A percentile compares a stretch with the other conserved stretches of the same genome.
These are phyloP conservation scores for Chlorella sp. DNA, from an alignment of 139 green algal species.

Conservation along the genomic window DNA sequence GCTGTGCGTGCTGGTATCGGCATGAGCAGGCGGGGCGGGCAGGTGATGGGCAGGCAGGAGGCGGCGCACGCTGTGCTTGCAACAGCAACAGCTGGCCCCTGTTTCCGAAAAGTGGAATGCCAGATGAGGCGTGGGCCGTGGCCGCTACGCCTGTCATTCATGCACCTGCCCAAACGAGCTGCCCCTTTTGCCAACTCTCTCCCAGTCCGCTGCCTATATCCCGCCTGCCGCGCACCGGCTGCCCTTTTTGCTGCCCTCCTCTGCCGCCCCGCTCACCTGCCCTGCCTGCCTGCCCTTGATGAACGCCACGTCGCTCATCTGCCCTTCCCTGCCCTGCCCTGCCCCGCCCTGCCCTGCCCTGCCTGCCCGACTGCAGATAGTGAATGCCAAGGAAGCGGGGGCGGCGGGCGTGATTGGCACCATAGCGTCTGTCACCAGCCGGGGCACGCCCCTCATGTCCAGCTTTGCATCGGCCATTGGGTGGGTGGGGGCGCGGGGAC, in stretches of 20 bases:
- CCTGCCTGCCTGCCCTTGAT: neutral
- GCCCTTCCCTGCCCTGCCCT: neutral
- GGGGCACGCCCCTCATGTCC: constrained; percentile 74
- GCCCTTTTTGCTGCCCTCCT: neutral
- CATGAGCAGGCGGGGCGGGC: no score
- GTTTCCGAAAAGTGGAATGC: no score
- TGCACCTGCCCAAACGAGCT: no score
- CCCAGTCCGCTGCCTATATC: neutral
- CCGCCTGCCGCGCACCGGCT: neutral
- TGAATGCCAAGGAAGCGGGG: constrained; percentile 80
- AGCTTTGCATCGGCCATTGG: constrained; percentile 76
- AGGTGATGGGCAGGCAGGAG: no score
- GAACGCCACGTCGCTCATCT: no score
- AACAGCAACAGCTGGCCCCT: no score
- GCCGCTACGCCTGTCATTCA: neutral
- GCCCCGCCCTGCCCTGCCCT: neutral
- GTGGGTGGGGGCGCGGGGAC: neutral
- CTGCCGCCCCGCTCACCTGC: neutral
- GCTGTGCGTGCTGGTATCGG: no score
- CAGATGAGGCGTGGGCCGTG: neutral
- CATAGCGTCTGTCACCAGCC: constrained; percentile 60
- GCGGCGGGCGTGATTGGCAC: constrained; percentile 75
- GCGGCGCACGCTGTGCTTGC: no score
- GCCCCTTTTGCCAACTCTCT: neutral
- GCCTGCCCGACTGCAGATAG: constrained; percentile 53